Base-by-base conservation (phyloP, 2,329 filamentous ascomycete species). In the Bretziella fagacearum region DNA sequence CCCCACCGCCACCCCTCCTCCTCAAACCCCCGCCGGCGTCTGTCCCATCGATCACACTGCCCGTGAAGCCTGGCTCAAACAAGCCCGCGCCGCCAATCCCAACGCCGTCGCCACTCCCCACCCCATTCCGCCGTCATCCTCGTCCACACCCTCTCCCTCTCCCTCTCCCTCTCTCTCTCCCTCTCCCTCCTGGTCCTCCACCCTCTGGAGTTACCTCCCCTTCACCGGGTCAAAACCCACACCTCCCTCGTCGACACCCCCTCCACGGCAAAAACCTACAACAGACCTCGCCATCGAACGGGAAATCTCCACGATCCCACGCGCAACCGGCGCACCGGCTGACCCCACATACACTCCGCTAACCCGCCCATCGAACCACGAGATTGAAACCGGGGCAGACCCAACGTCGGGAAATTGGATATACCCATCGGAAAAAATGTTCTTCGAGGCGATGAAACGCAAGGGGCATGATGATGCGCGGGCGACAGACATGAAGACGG, bases 391-490 rank as follows among this genome's bases (percentile, higher is more conserved):
- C 0, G 81, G 82, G 52, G 70, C 77, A 18, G 78, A 84, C 56
- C 66, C 70, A 44, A 60, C 65, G 30, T 74, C 75, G 0, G 89
- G 89, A 0, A 94, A 95, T 61, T 98, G 91, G 91, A 80, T 98
- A 52, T 98, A 98, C 63, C 91, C 91, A 0, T 91, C 83, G 0
- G 89, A 96, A 62, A 81, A 84, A 58, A 93, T 95, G 78, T 98
- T 98, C 69, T 96, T 96, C 65, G 84, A 93, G 41, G 91, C 91
- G 37, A 89, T 98, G 77, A 77, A 81, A 67, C 80, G 89, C 59
- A 98, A 98, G 63, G 81, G 80, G 36, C 80, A 86, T 65, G 75
- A 78, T 2, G n/a, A 20, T 51, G 79, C 74, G 25, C 66, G 70
- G 11, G 75, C 74, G 0, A 67, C 71, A 4, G 86, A 94, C 63